Evolutionary conservation across 2,329 filamentous ascomycete species (phyloP), one percentile per base, ranked within the genome.

Genomic region (Cladobotryum protrusum): DNA sequence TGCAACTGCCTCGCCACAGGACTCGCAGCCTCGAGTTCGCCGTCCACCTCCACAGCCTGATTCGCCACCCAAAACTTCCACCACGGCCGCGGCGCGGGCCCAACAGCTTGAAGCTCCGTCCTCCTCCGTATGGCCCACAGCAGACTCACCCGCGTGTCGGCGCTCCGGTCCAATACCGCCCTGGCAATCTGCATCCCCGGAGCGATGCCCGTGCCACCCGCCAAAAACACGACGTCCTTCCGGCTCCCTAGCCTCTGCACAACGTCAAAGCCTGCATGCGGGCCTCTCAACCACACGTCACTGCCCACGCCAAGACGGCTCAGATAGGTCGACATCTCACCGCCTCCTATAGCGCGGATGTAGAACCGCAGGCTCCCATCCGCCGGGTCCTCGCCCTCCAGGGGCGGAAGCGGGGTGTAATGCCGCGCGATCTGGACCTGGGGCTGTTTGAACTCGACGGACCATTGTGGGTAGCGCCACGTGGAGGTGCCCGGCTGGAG

Each of bases 391-490:
- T 63, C 58, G 4, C 46, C 57, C 1, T 53, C 47, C 0, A 57
- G 20, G 0, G 82, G 77, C 0, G 89, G 92, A 0, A 99, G 73
- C 1, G 92, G 90, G 4, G 93, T 97, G 68, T 99, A 99, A 51
- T 89, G 84, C 54, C 93, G 75, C 40, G 89, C 88, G 59, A 99
- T 95, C 69, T 96, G 91, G 50, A 97, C 71, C 65, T 96, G 85
- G 2, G 93, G 93, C 70, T 97, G 93, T 71, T 95, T 96, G 63
- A 96, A 83, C 72, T 96, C 87, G 33, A 97, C 85, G 55, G 86
- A 90, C 86, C 89, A 95, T 39, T 95, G 76, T 4, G 87, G 86
- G 49, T 79, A 56, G 11, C 56, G 57, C 68, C 70, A 69, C 55
- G 50, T 39, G 14, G 53, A 49, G 3, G 58, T 53, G n/a, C 53